A percentile compares a stretch with the other conserved stretches of the same genome.
Conservation (phyloP, 2,329 filamentous ascomycete genomes). For the Scopulariopsis brevicaulis region DNA sequence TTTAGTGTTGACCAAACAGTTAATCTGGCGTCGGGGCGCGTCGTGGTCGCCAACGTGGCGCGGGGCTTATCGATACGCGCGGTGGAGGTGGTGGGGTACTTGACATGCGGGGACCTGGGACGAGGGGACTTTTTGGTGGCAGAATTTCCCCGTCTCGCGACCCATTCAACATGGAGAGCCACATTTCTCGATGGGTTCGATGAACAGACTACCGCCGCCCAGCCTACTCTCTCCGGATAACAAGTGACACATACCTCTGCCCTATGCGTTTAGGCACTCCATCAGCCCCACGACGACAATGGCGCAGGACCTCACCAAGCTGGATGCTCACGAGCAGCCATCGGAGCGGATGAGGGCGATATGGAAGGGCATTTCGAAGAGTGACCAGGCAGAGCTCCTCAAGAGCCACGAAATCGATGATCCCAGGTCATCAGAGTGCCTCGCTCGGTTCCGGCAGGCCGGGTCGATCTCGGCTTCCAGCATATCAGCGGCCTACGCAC, state of each 20-base stretch:
- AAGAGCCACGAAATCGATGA: constrained; percentile 44
- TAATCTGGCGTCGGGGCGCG: background rate
- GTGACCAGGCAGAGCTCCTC: constrained; percentile 38
- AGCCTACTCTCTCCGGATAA: no score
- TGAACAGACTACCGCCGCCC: background rate
- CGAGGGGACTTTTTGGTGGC: background rate
- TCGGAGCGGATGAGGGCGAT: constrained; percentile 55
- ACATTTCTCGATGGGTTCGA: background rate
- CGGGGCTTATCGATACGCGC: constrained; percentile 2
- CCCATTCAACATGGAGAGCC: background rate
- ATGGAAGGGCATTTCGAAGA: constrained; percentile 66
- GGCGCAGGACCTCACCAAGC: constrained; percentile 23
- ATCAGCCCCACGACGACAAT: background rate
- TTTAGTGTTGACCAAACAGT: background rate
- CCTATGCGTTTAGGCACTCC: background rate
- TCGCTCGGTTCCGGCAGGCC: constrained; percentile 31
- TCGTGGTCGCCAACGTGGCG: background rate
- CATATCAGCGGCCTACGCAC: constrained; percentile 29
- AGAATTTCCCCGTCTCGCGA: background rate
- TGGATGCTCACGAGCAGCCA: constrained; percentile 71
- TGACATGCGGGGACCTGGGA: background rate
- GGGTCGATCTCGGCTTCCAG: constrained; percentile 28
- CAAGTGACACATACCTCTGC: background rate
- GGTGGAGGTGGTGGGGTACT: background rate
- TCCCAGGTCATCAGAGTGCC: constrained; percentile 20